Evolutionary conservation across 2,329 filamentous ascomycete genomes (phyloP), one percentile per base, ranked within the genome.

Genomic region (Aspergillus aculeatus): DNA sequence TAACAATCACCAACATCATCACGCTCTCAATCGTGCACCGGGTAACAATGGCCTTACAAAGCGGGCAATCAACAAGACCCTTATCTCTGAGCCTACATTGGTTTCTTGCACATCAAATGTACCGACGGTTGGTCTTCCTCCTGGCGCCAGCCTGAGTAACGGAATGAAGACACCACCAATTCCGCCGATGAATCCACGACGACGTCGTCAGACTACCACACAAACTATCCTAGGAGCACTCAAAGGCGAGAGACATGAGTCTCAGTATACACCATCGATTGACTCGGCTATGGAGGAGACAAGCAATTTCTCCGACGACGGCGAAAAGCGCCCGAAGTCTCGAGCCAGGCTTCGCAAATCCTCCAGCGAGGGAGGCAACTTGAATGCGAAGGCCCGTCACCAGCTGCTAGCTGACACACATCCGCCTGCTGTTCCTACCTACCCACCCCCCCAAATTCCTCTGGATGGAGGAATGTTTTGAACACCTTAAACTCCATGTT

Each of bases 61-160:
- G 75, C 82, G 83, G 66, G 79, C 81, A 0, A 78, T 88, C 51
- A 82, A 82, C 62, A 89, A 89, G 72, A 76, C 79, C 12, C 82
- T 84, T 59, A 89, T 89, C 53, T 87, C 84, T 2, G 86, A 88
- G 66, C 86, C 86, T 0, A 80, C 75, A 3, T 77, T 81, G 52
- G 69, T 81, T 10, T 80, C 78, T 4, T 77, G 79, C 10, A 87
- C 85, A 4, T 85, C 83, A 2, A 83, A 83, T 49, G 80, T 86
- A 29, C 84, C 86, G 50, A 82, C 83, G 0, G 78, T 87, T 38
- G 83, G 82, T 38, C 77, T 88, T 11, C 84, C 84, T 14, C 69
- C 80, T n/a, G 82, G 82, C 29, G 81, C 83, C 2, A 82, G 80
- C 5, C 74, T 85, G 38, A 81, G 75, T 71, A 85, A 84, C 58